Evolutionary conservation across 75 land plant species (phyloP).

Genomic region (Pinus tabuliformis): DNA sequence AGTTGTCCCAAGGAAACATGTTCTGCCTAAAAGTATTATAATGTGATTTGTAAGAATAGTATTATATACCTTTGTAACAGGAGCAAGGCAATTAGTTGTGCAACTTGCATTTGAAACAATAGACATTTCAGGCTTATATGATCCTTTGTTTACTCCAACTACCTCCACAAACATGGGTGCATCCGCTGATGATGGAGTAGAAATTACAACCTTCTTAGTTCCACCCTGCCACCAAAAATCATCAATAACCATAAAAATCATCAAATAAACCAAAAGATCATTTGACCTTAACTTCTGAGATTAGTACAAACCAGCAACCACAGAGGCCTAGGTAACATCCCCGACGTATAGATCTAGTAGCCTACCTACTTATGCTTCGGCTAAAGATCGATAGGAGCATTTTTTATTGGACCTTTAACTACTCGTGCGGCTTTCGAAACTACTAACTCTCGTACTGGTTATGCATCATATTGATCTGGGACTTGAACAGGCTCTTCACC

Average conservation of each 20-base stretch:
- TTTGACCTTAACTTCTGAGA: too few relatives aligned
- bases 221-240: constrained; percentile 65
- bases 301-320: too few relatives aligned
- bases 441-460: too few relatives aligned
- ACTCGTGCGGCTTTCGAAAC: too few relatives aligned
- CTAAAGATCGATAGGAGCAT: too few relatives aligned
- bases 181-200: constrained; percentile 91
- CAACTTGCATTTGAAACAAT: constrained; percentile 98
- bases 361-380: too few relatives aligned
- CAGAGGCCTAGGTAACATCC: too few relatives aligned
- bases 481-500: too few relatives aligned
- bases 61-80: constrained; percentile 80
- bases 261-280: not conserved
- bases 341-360: too few relatives aligned
- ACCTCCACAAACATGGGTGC: constrained; percentile 91
- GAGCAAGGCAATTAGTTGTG: constrained; percentile 98
- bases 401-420: too few relatives aligned
- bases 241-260: not conserved
- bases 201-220: constrained; percentile 96
- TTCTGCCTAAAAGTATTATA: not conserved
- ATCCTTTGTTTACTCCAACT: constrained; percentile 76
- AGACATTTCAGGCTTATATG: constrained; percentile 75
- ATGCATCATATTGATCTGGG: too few relatives aligned
- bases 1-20: not conserved
- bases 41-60: not conserved